Percentiles rank a stretch among this genome's conserved stretches.
phyloP scores from a whole-genome alignment of 768 basidiomycete genomes.

The Gelatoporia subvermispora region DNA sequence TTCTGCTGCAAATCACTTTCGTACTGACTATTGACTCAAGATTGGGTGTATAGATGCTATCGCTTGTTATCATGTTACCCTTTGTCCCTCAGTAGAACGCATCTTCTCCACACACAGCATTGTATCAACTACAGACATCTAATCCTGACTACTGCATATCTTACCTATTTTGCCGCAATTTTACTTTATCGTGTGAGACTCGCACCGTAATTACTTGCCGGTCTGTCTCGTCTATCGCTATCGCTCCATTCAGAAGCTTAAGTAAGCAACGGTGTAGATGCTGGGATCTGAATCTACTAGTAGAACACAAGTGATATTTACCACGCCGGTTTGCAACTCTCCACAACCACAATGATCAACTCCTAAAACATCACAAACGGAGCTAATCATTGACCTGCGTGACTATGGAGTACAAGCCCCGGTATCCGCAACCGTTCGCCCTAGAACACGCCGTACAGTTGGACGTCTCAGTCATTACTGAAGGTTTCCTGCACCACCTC shows the following conservation, averaged over 20 bases:
- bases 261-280: constrained; percentile 8
- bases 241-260: too few relatives aligned
- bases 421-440: constrained; percentile 72
- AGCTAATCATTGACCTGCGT: not conserved
- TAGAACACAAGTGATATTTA: too few relatives aligned
- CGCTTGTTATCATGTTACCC: not conserved
- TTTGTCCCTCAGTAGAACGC: not conserved
- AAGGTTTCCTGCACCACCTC: constrained; percentile 43
- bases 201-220: constrained; percentile 4
- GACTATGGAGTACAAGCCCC: constrained; percentile 62
- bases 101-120: constrained; percentile 5
- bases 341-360: not conserved
- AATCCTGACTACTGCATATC: constrained; percentile 9
- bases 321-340: too few relatives aligned
- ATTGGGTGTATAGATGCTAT: constrained; percentile 40
- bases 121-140: constrained; percentile 16
- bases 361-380: not conserved
- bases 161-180: not conserved
- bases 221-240: too few relatives aligned
- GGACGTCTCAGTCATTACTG: constrained; percentile 62
- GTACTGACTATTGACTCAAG: constrained; percentile 28
- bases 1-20: not conserved
- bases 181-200: not conserved
- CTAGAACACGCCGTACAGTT: constrained; percentile 57
- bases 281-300: too few relatives aligned